phyloP scores from a whole-genome alignment of 2,329 filamentous ascomycete species.

The Fusarium algeriense region DNA sequence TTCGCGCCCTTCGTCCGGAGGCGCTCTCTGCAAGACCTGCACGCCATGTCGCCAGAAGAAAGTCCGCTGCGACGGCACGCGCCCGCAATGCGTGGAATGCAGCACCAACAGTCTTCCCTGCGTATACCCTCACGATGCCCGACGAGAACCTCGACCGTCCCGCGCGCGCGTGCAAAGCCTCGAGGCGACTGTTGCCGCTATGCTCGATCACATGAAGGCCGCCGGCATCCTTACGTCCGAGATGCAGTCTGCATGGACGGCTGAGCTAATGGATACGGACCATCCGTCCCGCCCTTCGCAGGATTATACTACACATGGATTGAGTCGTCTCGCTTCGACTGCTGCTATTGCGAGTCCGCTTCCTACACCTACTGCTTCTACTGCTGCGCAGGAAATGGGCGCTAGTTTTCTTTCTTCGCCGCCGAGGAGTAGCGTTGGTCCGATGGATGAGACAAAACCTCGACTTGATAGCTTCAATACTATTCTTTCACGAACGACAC shows the following conservation, averaged over 20 bases:
- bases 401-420: conserved; percentile 47
- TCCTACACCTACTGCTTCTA: conserved; percentile 45
- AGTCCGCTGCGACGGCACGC: conserved; percentile 52
- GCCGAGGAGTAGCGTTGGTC: conserved; percentile 46
- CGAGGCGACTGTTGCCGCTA: conserved; percentile 47
- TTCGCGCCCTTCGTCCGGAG: conserved; percentile 39
- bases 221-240: conserved; percentile 47
- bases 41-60: conserved; percentile 53
- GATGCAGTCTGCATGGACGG: conserved; percentile 46
- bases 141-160: conserved; percentile 50
- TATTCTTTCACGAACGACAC: conserved; percentile 40
- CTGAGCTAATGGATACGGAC: conserved; percentile 45
- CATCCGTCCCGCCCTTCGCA: conserved; percentile 37
- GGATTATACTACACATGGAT: conserved; percentile 45
- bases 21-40: conserved; percentile 52
- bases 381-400: conserved; percentile 45
- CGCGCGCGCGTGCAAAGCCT: conserved; percentile 49
- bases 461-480: conserved; percentile 43
- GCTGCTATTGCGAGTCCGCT: conserved; percentile 48
- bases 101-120: conserved; percentile 47
- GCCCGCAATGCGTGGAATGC: conserved; percentile 51
- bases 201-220: conserved; percentile 52
- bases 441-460: conserved; percentile 44
- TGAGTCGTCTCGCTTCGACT: conserved; percentile 48
- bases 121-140: conserved; percentile 52